Percentiles rank a stretch among this genome's conserved stretches.
phyloP scores from a whole-genome alignment of 495 filamentous ascomycete genomes.

The Corynascus novoguineensis region DNA sequence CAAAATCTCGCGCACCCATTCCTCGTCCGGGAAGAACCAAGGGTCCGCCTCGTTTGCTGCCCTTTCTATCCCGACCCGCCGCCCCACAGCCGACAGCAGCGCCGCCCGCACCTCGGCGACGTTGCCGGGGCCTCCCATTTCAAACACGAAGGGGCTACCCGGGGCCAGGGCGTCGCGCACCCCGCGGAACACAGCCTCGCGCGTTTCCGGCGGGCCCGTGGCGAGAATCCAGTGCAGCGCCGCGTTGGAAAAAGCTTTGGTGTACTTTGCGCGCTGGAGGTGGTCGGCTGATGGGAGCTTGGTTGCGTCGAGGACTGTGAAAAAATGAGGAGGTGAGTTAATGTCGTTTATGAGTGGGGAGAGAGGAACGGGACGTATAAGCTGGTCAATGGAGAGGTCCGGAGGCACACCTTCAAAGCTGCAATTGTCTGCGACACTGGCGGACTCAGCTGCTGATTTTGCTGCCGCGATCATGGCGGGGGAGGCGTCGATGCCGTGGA shows the following conservation, averaged over 20 bases:
- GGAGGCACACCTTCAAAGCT: slow-evolving; percentile 39
- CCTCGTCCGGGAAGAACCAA: slow-evolving; percentile 70
- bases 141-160: slow-evolving; percentile 59
- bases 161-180: slow-evolving; percentile 48
- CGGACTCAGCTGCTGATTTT: slow-evolving; percentile 18
- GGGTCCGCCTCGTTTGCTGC: slow-evolving; percentile 51
- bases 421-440: slow-evolving; percentile 25
- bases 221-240: slow-evolving; percentile 71
- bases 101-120: slow-evolving; percentile 58
- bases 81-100: slow-evolving; percentile 47
- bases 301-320: slow-evolving; percentile 36
- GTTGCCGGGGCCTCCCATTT: slow-evolving; percentile 71
- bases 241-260: slow-evolving; percentile 73
- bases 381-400: neutral
- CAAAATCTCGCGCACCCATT: slow-evolving; percentile 44
- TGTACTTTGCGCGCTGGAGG: slow-evolving; percentile 34
- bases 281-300: slow-evolving; percentile 18
- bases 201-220: slow-evolving; percentile 25
- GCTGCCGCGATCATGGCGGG: slow-evolving; percentile 58
- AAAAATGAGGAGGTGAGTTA: neutral
- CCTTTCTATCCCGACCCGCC: slow-evolving; percentile 46
- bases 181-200: slow-evolving; percentile 40
- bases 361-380: neutral
- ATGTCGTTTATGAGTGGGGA: neutral
- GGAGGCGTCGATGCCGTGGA: slow-evolving; percentile 64